Conservation (phyloP, 306 rosid species). For the Parietaria judaica region DNA sequence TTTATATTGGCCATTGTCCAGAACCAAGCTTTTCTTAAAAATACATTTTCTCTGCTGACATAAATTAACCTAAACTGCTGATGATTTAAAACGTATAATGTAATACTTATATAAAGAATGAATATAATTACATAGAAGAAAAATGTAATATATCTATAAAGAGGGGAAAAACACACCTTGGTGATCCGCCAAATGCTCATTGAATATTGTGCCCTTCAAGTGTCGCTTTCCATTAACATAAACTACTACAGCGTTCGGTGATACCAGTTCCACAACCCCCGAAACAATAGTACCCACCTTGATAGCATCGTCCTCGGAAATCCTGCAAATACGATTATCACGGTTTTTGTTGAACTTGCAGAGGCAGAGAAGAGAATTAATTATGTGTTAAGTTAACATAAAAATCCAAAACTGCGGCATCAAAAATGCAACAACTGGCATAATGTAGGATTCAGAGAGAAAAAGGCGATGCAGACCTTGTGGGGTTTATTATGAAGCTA, state of each 20-base stretch:
- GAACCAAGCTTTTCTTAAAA: too few species aligned
- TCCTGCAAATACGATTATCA: slow-evolving; percentile 43
- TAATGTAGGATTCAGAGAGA: not conserved
- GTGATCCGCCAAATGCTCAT: slow-evolving; percentile 86
- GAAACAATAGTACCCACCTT: slow-evolving; percentile 64
- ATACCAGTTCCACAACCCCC: slow-evolving; percentile 71
- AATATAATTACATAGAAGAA: slow-evolving; percentile 2
- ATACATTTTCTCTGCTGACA: too few species aligned
- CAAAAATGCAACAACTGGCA: slow-evolving; percentile 8
- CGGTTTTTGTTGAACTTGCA: not conserved
- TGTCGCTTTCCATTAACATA: slow-evolving; percentile 50
- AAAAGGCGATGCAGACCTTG: slow-evolving; percentile 43
- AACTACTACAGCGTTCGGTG: slow-evolving; percentile 49
- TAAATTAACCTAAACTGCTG: too few species aligned
- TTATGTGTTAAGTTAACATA: not conserved
- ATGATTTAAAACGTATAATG: too few species aligned
- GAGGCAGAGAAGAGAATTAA: not conserved
- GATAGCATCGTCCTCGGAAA: slow-evolving; percentile 55
- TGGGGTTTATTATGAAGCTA: slow-evolving; percentile 71
- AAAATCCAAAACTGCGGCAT: not conserved
- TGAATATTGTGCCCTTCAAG: slow-evolving; percentile 65
- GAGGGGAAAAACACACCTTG: slow-evolving; percentile 42
- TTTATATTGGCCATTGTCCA: too few species aligned
- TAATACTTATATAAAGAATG: not conserved
- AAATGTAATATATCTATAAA: slow-evolving; percentile 1